These are phyloP conservation scores for Sphaerostilbella broomeana DNA, from an alignment of 2,329 filamentous ascomycete genomes.

Conservation along the genomic window DNA sequence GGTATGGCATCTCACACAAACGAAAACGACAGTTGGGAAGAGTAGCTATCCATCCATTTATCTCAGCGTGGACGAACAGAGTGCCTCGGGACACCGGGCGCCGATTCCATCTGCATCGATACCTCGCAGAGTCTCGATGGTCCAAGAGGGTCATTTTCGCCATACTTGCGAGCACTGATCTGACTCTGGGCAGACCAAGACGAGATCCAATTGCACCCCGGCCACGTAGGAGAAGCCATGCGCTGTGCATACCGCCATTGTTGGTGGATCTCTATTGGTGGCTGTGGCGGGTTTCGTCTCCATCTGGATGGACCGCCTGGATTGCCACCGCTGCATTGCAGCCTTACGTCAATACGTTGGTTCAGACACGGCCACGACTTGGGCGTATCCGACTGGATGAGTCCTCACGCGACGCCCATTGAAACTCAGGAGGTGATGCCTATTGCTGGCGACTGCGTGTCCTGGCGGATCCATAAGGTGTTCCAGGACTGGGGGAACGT, in stretches of 20 bases:
- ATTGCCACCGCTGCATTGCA: conserved; percentile 12
- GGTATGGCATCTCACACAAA: conserved; percentile 8
- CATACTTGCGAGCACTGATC: neutral
- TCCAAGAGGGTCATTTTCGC: conserved; percentile 2
- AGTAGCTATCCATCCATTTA: conserved; percentile 4
- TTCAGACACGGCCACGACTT: conserved; percentile 9
- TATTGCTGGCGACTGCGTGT: conserved; percentile 8
- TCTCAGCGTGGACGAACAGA: neutral
- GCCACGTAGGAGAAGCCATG: conserved; percentile 11
- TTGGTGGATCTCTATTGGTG: conserved; percentile 9
- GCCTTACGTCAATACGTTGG: conserved; percentile 12
- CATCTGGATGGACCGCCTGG: conserved; percentile 6
- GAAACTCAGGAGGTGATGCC: conserved; percentile 1
- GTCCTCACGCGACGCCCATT: conserved; percentile 1
- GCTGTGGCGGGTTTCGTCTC: neutral
- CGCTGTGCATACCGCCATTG: conserved; percentile 11
- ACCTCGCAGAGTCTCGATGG: conserved; percentile 3
- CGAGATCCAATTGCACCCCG: conserved; percentile 5
- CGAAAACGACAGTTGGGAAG: conserved; percentile 3
- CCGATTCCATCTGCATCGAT: conserved; percentile 10
- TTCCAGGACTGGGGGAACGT: conserved; percentile 5
- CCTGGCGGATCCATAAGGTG: neutral
- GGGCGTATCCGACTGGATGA: neutral
- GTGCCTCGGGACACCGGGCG: conserved; percentile 5
- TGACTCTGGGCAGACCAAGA: neutral